These are phyloP conservation scores for Amanita inopinata DNA, from an alignment of 768 basidiomycete genomes.

Conservation along the genomic window DNA sequence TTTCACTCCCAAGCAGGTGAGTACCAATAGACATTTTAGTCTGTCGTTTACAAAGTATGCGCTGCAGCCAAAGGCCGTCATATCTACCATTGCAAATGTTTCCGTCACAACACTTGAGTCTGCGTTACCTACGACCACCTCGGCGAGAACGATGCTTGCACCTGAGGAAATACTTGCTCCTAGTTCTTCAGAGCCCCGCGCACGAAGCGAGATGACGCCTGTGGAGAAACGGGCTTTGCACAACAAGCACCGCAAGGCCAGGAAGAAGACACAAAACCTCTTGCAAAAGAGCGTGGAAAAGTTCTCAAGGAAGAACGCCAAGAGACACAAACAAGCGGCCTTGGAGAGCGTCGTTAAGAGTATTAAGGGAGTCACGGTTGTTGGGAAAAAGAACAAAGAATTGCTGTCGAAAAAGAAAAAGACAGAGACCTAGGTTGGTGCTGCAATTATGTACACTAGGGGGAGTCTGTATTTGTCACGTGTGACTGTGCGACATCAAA, in stretches of 20 bases:
- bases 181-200: slow-evolving; percentile 41
- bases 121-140: slow-evolving; percentile 76
- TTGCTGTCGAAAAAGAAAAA: slow-evolving; percentile 3
- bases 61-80: slow-evolving; percentile 75
- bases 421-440: too few relatives aligned
- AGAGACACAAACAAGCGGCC: slow-evolving; percentile 79
- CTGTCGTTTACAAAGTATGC: background rate
- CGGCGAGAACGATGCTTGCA: slow-evolving; percentile 72
- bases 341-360: slow-evolving; percentile 75
- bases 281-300: slow-evolving; percentile 60
- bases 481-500: background rate
- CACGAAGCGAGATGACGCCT: slow-evolving; percentile 77
- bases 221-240: slow-evolving; percentile 67
- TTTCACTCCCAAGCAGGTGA: slow-evolving; percentile 87
- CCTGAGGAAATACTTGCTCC: slow-evolving; percentile 87
- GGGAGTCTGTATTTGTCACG: background rate
- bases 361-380: slow-evolving; percentile 79
- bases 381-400: slow-evolving; percentile 49
- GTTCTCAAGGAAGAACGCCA: slow-evolving; percentile 53
- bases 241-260: slow-evolving; percentile 59
- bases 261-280: slow-evolving; percentile 55
- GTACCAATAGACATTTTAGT: slow-evolving; percentile 17
- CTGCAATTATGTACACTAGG: too few relatives aligned
- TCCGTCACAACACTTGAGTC: slow-evolving; percentile 82
- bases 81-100: slow-evolving; percentile 75